A percentile compares a stretch with the other conserved stretches of the same genome.
Conservation (phyloP, 2,329 filamentous ascomycete genomes). For the Cytospora chrysosperma region DNA sequence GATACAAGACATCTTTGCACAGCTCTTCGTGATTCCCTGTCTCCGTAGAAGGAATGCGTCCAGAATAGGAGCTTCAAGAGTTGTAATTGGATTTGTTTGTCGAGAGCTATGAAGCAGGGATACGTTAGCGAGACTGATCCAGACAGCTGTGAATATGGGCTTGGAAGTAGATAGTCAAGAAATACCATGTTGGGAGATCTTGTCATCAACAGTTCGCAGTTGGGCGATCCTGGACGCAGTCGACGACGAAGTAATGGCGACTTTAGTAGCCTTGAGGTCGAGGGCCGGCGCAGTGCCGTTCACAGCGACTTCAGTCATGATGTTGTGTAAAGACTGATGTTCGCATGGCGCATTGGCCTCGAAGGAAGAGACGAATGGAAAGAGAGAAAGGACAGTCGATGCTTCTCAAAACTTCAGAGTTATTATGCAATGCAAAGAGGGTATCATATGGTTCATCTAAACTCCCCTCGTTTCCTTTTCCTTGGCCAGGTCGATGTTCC, state of each 20-base stretch:
- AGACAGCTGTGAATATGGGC: background rate
- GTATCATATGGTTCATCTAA: conserved; percentile 19
- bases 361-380: conserved; percentile 2
- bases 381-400: conserved; percentile 5
- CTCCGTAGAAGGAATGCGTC: conserved; percentile 84
- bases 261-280: conserved; percentile 50
- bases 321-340: conserved; percentile 35
- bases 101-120: conserved; percentile 41
- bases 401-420: conserved; percentile 1
- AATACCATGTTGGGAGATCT: conserved; percentile 54
- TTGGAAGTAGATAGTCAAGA: conserved; percentile 16
- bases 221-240: conserved; percentile 55
- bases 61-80: conserved; percentile 76
- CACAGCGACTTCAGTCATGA: conserved; percentile 51
- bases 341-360: conserved; percentile 35
- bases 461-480: conserved; percentile 10
- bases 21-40: conserved; percentile 78
- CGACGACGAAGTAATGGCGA: conserved; percentile 61
- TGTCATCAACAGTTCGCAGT: conserved; percentile 57
- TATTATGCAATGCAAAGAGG: conserved; percentile 14
- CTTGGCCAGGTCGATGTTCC: conserved; percentile 9
- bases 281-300: conserved; percentile 43
- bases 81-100: conserved; percentile 47
- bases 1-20: conserved; percentile 76
- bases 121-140: conserved; percentile 16